A percentile compares a stretch with the other conserved stretches of the same genome.
These are phyloP conservation scores for Geranium incanum DNA, from an alignment of 441 rosid genomes.

Conservation along the genomic window DNA sequence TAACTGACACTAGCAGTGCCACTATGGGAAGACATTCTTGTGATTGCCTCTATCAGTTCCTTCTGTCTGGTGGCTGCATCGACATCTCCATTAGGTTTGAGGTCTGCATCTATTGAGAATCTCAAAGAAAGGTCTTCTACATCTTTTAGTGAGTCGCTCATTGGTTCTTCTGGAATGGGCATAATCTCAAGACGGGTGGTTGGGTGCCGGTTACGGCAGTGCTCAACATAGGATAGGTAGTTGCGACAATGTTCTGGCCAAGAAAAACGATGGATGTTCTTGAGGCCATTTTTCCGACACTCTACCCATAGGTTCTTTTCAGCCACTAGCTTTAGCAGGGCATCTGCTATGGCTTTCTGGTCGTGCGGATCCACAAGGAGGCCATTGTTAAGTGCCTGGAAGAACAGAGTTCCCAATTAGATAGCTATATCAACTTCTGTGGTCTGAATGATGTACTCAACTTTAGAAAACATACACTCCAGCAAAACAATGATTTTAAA, in stretches of 20 bases:
- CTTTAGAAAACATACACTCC: background rate
- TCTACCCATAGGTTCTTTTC: constrained; percentile 56
- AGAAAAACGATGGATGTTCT: constrained; percentile 53
- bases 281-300: constrained; percentile 51
- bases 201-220: constrained; percentile 73
- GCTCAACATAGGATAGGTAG: constrained; percentile 73
- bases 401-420: constrained; percentile 17
- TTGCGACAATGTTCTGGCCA: constrained; percentile 72
- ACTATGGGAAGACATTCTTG: constrained; percentile 41
- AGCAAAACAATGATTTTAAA: background rate
- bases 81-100: constrained; percentile 58
- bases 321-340: constrained; percentile 57
- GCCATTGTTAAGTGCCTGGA: constrained; percentile 57
- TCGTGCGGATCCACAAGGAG: constrained; percentile 61
- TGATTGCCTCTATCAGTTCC: constrained; percentile 64
- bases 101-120: constrained; percentile 69
- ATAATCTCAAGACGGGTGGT: constrained; percentile 53
- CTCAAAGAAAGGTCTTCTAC: constrained; percentile 72
- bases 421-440: background rate
- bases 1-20: constrained; percentile 35
- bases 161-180: constrained; percentile 67
- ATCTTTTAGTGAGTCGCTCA: constrained; percentile 76
- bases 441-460: background rate
- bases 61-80: constrained; percentile 66
- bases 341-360: constrained; percentile 51